A percentile compares a stretch with the other conserved stretches of the same genome.
phyloP scores from a whole-genome alignment of 257 asterid species.

The Solanum tarijense region DNA sequence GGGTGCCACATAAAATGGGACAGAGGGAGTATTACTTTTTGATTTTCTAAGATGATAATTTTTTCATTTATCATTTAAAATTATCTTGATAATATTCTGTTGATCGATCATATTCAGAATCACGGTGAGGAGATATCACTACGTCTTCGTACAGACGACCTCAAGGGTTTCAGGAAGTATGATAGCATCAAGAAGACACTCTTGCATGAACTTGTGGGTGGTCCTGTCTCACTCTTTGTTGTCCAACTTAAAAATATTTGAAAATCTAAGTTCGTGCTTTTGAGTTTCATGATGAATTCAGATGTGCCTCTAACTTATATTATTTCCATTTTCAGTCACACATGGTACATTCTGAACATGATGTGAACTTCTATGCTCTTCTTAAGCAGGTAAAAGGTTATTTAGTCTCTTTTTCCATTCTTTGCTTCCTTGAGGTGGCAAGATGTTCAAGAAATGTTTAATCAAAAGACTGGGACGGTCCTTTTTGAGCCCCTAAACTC shows the following conservation, averaged over 20 bases:
- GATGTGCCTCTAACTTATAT: not conserved
- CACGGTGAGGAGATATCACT: constrained; percentile 92
- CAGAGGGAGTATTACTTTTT: not conserved
- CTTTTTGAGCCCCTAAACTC: not conserved
- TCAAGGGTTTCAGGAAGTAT: constrained; percentile 89
- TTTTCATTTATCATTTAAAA: constrained; percentile 3
- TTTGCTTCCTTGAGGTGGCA: not conserved
- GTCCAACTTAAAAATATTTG: not conserved
- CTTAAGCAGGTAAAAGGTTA: constrained; percentile 52
- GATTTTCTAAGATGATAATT: not conserved
- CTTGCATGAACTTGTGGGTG: constrained; percentile 76
- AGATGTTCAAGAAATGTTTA: not conserved
- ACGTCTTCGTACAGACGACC: constrained; percentile 93
- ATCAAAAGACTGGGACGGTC: not conserved
- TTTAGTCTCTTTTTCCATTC: not conserved
- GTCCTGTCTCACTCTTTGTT: not conserved
- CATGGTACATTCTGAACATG: constrained; percentile 87
- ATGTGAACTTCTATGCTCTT: constrained; percentile 61
- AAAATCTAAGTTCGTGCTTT: not conserved
- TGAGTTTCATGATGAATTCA: not conserved
- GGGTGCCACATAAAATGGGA: not conserved
- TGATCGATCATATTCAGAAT: constrained; percentile 36
- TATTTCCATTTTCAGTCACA: constrained; percentile 52
- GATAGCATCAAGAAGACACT: constrained; percentile 81
- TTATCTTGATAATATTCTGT: constrained; percentile 8